Conservation (phyloP, 1,284 basidiomycete genomes). For the Sutorius eximius region DNA sequence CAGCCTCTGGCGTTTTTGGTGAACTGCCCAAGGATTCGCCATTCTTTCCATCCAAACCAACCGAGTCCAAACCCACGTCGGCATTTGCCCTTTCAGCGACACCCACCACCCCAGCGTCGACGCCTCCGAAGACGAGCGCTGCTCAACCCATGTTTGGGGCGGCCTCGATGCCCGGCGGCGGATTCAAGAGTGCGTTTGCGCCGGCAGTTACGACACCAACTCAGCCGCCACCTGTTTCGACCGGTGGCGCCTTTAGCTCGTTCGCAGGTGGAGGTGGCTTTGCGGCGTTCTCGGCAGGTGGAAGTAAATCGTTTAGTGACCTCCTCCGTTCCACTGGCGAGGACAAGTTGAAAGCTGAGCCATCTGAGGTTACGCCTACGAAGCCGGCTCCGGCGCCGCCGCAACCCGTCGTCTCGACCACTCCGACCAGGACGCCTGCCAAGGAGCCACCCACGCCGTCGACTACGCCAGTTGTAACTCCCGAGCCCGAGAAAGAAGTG, state of each 20-base stretch:
- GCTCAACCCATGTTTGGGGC: slow-evolving; percentile 37
- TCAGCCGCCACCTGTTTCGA: slow-evolving; percentile 2
- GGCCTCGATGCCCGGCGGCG: slow-evolving; percentile 23
- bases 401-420: slow-evolving; percentile 14
- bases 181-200: slow-evolving; percentile 17
- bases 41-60: slow-evolving; percentile 48
- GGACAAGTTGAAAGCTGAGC: slow-evolving; percentile 3
- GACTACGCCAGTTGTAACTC: background rate
- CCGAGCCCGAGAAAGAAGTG: slow-evolving; percentile 1
- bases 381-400: slow-evolving; percentile 1
- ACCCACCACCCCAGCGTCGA: slow-evolving; percentile 31
- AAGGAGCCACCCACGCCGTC: slow-evolving; percentile 11
- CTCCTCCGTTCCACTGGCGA: slow-evolving; percentile 36
- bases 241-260: slow-evolving; percentile 18
- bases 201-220: slow-evolving; percentile 1
- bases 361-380: slow-evolving; percentile 15
- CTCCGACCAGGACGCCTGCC: slow-evolving; percentile 12
- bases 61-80: slow-evolving; percentile 35
- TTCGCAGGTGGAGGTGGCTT: slow-evolving; percentile 30
- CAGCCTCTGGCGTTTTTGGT: slow-evolving; percentile 41
- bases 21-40: slow-evolving; percentile 45
- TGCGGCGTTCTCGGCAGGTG: slow-evolving; percentile 31
- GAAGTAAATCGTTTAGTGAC: slow-evolving; percentile 42
- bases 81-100: slow-evolving; percentile 37
- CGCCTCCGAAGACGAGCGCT: slow-evolving; percentile 34